Percentiles rank a stretch among this genome's conserved stretches.
Conservation (phyloP, 768 basidiomycete species). For the Amanita phalloides region DNA sequence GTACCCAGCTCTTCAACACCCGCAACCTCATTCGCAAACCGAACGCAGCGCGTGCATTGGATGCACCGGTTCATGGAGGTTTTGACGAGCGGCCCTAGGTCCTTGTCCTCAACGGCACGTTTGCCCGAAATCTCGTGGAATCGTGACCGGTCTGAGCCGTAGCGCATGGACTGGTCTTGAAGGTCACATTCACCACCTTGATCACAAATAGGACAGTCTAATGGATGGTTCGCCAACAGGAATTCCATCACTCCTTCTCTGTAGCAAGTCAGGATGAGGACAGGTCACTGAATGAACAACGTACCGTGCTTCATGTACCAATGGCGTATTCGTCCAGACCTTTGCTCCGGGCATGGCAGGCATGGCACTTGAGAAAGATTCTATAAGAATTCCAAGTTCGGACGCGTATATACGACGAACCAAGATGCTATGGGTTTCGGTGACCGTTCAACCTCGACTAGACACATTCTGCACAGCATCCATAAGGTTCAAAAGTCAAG, state of each 20-base stretch:
- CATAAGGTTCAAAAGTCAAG: slow-evolving; percentile 3
- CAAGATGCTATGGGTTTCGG: slow-evolving; percentile 94
- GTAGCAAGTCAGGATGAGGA: slow-evolving; percentile 8
- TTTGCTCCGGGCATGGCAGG: slow-evolving; percentile 93
- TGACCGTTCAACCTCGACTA: slow-evolving; percentile 94
- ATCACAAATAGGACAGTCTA: slow-evolving; percentile 98
- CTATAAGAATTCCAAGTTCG: not conserved
- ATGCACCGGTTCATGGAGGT: slow-evolving; percentile 99
- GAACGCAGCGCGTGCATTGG: slow-evolving; percentile 97
- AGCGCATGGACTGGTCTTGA: slow-evolving; percentile 99
- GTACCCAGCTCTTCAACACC: slow-evolving; percentile 97
- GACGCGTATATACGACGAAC: slow-evolving; percentile 24
- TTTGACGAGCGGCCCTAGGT: slow-evolving; percentile 95
- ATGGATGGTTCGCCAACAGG: slow-evolving; percentile 91
- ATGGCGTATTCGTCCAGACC: slow-evolving; percentile 87
- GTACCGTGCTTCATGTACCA: slow-evolving; percentile 81
- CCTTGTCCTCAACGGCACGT: slow-evolving; percentile 97
- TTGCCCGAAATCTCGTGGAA: slow-evolving; percentile 99
- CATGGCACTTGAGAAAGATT: slow-evolving; percentile 58
- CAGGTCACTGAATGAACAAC: not conserved
- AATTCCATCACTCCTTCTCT: slow-evolving; percentile 99
- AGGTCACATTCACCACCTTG: slow-evolving; percentile 99
- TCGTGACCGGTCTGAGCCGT: slow-evolving; percentile 92
- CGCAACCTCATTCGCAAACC: slow-evolving; percentile 98
- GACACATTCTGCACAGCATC: slow-evolving; percentile 67